These are phyloP conservation scores for Plenodomus lindquistii DNA, from an alignment of 2,329 filamentous ascomycete genomes.

Conservation along the genomic window DNA sequence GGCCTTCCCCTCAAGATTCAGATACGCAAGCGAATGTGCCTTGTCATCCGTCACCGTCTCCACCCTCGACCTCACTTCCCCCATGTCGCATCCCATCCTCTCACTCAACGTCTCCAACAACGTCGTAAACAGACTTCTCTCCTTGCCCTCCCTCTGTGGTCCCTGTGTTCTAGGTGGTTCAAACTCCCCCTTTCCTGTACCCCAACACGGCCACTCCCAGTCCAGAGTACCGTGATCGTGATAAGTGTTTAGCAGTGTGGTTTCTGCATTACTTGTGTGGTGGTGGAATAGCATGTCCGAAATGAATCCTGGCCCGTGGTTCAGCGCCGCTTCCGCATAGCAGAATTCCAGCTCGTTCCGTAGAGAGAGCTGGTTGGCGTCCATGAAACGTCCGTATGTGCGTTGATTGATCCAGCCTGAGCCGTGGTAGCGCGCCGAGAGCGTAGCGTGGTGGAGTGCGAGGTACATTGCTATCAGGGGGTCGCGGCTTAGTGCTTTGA, in stretches of 20 bases:
- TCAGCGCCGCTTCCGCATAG: constrained; percentile 33
- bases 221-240: constrained; percentile 31
- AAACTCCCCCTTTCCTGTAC: constrained; percentile 21
- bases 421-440: constrained; percentile 37
- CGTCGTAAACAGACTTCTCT: constrained; percentile 25
- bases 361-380: constrained; percentile 30
- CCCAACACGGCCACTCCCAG: constrained; percentile 29
- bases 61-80: constrained; percentile 23
- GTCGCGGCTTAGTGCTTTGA: constrained; percentile 27
- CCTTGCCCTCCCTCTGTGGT: constrained; percentile 17
- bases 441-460: constrained; percentile 28
- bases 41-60: constrained; percentile 19
- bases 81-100: constrained; percentile 15
- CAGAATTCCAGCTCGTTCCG: constrained; percentile 36
- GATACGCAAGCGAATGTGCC: constrained; percentile 27
- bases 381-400: constrained; percentile 35
- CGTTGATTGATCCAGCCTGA: constrained; percentile 38
- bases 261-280: constrained; percentile 16
- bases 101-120: constrained; percentile 33
- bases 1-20: constrained; percentile 31
- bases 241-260: constrained; percentile 32
- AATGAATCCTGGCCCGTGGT: constrained; percentile 30
- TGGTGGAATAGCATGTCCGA: constrained; percentile 22
- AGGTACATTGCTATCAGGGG: constrained; percentile 35
- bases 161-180: constrained; percentile 34